Evolutionary conservation across 108 stramenopile genomes (phyloP).

Genomic region (Aureococcus anophagefferens): DNA sequence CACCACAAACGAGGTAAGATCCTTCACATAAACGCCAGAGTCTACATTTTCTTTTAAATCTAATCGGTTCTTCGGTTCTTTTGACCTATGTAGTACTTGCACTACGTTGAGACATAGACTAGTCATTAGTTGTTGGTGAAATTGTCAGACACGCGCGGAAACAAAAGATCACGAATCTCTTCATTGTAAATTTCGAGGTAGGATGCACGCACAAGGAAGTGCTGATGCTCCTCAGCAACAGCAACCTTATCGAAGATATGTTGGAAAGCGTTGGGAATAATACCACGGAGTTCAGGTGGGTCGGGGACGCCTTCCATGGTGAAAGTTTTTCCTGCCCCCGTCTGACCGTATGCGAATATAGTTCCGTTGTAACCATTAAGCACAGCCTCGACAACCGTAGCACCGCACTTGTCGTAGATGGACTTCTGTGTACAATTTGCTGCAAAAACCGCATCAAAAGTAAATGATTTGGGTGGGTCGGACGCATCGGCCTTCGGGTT

Average conservation of each 20-base stretch:
- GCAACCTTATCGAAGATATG: conserved; percentile 69
- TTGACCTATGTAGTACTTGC: no score
- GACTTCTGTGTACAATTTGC: conserved; percentile 32
- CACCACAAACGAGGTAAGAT: conserved; percentile 52
- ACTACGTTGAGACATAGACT: no score
- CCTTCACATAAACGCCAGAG: conserved; percentile 82
- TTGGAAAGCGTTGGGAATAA: conserved; percentile 54
- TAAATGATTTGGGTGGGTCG: conserved; percentile 46
- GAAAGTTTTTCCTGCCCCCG: conserved; percentile 33
- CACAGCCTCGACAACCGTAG: conserved; percentile 47
- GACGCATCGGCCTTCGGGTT: conserved; percentile 40
- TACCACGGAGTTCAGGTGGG: conserved; percentile 46
- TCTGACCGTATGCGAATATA: conserved; percentile 58
- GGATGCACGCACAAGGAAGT: conserved; percentile 76
- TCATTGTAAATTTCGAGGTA: conserved; percentile 99
- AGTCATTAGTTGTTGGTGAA: no score
- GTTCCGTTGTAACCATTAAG: conserved; percentile 58
- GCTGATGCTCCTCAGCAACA: conserved; percentile 42
- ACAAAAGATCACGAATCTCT: conserved; percentile 86
- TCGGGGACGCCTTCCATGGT: conserved; percentile 47
- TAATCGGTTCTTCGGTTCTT: conserved; percentile 8
- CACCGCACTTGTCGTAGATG: conserved; percentile 51
- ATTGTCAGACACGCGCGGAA: no score
- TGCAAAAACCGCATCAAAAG: conserved; percentile 51
- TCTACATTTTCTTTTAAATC: conserved; percentile 64